These are phyloP conservation scores for Trifolium fragiferum DNA, from an alignment of 306 rosid species.

Conservation along the genomic window DNA sequence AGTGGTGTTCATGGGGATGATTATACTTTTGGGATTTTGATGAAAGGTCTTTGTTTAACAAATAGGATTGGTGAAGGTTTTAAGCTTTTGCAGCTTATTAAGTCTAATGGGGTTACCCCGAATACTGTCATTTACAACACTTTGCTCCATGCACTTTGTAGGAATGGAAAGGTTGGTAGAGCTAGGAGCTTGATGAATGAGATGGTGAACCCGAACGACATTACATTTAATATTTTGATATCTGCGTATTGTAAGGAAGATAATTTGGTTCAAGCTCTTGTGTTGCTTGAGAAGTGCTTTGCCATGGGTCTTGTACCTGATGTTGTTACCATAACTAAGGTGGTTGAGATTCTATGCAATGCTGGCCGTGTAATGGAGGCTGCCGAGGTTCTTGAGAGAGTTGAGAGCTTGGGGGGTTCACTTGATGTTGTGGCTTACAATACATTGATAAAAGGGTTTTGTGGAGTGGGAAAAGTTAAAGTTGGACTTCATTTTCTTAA, in stretches of 20 bases:
- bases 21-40: constrained; percentile 72
- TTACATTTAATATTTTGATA: constrained; percentile 68
- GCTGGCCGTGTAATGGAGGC: constrained; percentile 66
- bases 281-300: constrained; percentile 71
- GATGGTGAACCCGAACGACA: constrained; percentile 63
- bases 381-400: constrained; percentile 66
- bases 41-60: constrained; percentile 79
- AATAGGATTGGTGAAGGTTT: constrained; percentile 75
- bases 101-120: constrained; percentile 58
- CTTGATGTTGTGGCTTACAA: constrained; percentile 77
- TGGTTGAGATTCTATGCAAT: constrained; percentile 62
- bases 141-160: constrained; percentile 76
- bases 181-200: constrained; percentile 88
- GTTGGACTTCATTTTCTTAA: constrained; percentile 65
- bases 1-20: constrained; percentile 63
- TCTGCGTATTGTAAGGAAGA: constrained; percentile 68
- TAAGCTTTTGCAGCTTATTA: constrained; percentile 76
- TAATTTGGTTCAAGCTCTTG: constrained; percentile 74
- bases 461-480: constrained; percentile 62
- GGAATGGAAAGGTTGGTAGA: constrained; percentile 73
- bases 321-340: constrained; percentile 64
- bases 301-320: constrained; percentile 66
- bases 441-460: constrained; percentile 71
- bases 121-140: constrained; percentile 74
- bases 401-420: constrained; percentile 63